Evolutionary conservation across 2,329 filamentous ascomycete species (phyloP).

Genomic region (Fusarium longipes): DNA sequence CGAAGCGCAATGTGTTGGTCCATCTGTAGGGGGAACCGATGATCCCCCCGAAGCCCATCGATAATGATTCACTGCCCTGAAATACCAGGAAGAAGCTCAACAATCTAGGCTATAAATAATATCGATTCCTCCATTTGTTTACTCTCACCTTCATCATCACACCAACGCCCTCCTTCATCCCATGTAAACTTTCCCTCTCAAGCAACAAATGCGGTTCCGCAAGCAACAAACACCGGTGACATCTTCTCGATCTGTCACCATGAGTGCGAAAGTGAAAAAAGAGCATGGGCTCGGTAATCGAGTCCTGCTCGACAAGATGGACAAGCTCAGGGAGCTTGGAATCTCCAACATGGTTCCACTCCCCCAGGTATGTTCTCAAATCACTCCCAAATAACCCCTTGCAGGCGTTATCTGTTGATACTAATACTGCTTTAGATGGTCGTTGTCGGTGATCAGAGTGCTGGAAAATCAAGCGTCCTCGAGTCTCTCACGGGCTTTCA

Average conservation of each 20-base stretch:
- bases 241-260: neutral
- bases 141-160: neutral
- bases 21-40: neutral
- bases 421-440: conserved; percentile 67
- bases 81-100: neutral
- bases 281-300: conserved; percentile 37
- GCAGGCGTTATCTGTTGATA: neutral
- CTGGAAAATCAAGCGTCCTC: conserved; percentile 86
- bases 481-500: conserved; percentile 69
- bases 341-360: conserved; percentile 52
- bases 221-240: neutral
- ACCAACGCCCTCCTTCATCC: neutral
- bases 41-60: neutral
- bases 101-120: neutral
- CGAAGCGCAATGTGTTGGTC: neutral
- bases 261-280: conserved; percentile 9
- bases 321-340: conserved; percentile 56
- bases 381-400: neutral
- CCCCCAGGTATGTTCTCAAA: conserved; percentile 63
- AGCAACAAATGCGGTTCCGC: neutral
- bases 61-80: neutral
- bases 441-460: conserved; percentile 86
- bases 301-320: conserved; percentile 51
- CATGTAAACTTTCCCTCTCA: neutral
- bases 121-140: neutral